Base-by-base conservation (phyloP, 441 rosid species). In the Capsella rubella region DNA sequence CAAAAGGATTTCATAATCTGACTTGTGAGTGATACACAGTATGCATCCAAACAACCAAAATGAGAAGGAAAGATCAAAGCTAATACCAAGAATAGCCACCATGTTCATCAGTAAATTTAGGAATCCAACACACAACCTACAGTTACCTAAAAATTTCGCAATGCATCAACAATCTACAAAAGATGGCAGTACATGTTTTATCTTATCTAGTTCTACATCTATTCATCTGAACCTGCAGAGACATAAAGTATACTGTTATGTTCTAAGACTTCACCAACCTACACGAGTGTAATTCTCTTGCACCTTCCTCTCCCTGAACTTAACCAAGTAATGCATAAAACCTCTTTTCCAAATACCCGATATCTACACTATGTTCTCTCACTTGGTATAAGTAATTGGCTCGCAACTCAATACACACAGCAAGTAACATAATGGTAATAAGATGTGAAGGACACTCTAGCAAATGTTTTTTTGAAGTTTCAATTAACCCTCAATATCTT, bases 31-130 rank as follows among this genome's bases (percentile, higher is more conserved):
- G 25, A 57, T 15, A 43, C 4, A 21, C 35, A 47, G 42, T 42
- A 61, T 8, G 35, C 27, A 49, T 8, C 18, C 40, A 53, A 12
- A 45, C 45, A 46, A 18, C 56, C 47, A 56, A 35, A 47, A 59
- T 34, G 67, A 25, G 50, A 61, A 40, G 62, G 52, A 29, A 15
- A 28, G 16, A 59, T 21, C 39, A 70, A 69, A 58, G 18, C 6
- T 13, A 34, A 34, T 49, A 49, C 59, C 21, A 32, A 46, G 37
- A 46, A 12, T 3, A 18, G 27, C 37, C 40, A n/a, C 28, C 27
- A 14, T 67, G 61, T 27, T 34, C 13, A 70, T n/a, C 66, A 11
- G 34, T 11, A 28, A 12, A 46, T 14, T 57, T 29, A 56, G 11
- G 14, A 4, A 16, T 47, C 37, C 47, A 57, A 15, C 42, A 50